Evolutionary conservation across 352 stramenopile species (phyloP).

Genomic region (Phytopythium sindhum): DNA sequence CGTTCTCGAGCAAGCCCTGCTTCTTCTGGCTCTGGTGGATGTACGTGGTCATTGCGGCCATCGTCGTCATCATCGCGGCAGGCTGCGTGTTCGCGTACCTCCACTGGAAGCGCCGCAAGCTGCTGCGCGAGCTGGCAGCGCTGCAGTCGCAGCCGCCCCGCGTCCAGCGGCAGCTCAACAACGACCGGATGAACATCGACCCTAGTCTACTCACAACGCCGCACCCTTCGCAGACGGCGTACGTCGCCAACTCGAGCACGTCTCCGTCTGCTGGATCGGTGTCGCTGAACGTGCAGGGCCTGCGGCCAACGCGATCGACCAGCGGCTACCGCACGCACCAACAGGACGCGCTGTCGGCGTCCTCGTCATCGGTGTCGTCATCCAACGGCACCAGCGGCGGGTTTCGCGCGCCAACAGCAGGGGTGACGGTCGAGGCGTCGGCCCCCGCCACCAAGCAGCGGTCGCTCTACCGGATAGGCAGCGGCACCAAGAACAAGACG

Average conservation of each 20-base stretch:
- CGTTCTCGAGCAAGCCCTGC: constrained; percentile 64
- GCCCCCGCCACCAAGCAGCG: background rate
- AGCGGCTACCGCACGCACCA: background rate
- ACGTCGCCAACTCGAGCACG: constrained; percentile 19
- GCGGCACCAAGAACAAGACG: constrained; percentile 5
- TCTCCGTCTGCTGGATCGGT: constrained; percentile 9
- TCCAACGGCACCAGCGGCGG: background rate
- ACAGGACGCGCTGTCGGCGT: constrained; percentile 1
- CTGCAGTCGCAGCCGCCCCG: constrained; percentile 30
- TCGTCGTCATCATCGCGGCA: constrained; percentile 55
- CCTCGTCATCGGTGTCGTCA: constrained; percentile 2
- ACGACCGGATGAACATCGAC: constrained; percentile 22
- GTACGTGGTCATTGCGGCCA: constrained; percentile 69
- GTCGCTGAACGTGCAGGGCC: constrained; percentile 3
- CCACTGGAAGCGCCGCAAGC: constrained; percentile 44
- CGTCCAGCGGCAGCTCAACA: constrained; percentile 38
- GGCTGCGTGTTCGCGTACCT: constrained; percentile 45
- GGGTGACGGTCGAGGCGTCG: constrained; percentile 6
- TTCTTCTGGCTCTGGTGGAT: constrained; percentile 90
- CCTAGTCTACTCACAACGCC: constrained; percentile 38
- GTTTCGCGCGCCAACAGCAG: background rate
- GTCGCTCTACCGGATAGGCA: constrained; percentile 8
- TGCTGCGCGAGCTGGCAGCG: constrained; percentile 37
- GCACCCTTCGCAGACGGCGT: constrained; percentile 25
- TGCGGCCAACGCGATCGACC: background rate